Conservation (phyloP, 23 red algal species). For the Porphyridium purpureum region DNA sequence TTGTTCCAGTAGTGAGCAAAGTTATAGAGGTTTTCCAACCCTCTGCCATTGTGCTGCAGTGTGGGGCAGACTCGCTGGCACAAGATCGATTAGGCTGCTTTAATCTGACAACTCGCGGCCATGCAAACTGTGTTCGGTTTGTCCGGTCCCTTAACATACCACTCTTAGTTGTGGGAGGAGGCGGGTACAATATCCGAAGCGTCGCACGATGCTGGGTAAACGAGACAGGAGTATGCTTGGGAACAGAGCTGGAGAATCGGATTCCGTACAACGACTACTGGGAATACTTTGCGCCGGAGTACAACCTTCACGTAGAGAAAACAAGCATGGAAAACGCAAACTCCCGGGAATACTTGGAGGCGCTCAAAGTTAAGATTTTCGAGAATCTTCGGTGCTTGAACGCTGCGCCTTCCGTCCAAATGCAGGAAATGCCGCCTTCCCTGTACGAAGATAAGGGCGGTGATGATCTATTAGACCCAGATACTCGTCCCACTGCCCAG, state of each 20-base stretch:
- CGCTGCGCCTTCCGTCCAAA: conserved; percentile 79
- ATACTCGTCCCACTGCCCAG: conserved; percentile 8
- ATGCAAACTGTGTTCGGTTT: conserved; percentile 70
- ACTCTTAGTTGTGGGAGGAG: conserved; percentile 78
- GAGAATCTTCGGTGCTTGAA: conserved; percentile 69
- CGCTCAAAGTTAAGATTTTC: conserved; percentile 80
- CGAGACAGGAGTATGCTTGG: conserved; percentile 74
- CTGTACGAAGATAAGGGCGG: conserved; percentile 15
- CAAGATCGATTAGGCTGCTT: conserved; percentile 94
- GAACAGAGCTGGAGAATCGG: conserved; percentile 39
- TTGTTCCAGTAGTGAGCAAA: conserved; percentile 67
- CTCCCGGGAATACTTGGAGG: conserved; percentile 74
- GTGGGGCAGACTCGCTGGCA: conserved; percentile 90
- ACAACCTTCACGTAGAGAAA: conserved; percentile 71
- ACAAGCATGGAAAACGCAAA: conserved; percentile 73
- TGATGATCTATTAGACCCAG: conserved; percentile 48
- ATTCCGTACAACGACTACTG: conserved; percentile 99
- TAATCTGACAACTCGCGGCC: conserved; percentile 88
- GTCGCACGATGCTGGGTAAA: conserved; percentile 95
- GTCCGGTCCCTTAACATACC: conserved; percentile 73
- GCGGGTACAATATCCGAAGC: conserved; percentile 93
- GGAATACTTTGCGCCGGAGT: conserved; percentile 97
- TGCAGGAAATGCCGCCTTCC: conserved; percentile 88
- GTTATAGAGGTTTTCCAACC: conserved; percentile 90
- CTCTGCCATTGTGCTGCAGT: conserved; percentile 86